These are phyloP conservation scores for Cymbopogon citratus DNA, from an alignment of 176 grass and related monocot genomes.

Conservation along the genomic window DNA sequence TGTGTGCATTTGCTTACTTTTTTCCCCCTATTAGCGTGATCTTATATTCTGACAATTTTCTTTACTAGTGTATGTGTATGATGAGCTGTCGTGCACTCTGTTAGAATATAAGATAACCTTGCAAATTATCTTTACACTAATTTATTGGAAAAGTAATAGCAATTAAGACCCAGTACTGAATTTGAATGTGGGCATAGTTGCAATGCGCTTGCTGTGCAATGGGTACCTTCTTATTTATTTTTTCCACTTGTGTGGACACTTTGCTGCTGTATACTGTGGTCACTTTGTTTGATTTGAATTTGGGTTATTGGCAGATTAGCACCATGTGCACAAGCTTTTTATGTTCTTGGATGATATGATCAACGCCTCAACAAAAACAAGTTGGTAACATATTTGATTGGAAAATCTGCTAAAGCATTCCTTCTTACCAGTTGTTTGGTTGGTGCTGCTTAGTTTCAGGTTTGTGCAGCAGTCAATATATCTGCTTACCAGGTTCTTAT, in stretches of 20 bases:
- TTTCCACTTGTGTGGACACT: conserved; percentile 8
- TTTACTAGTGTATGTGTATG: not conserved
- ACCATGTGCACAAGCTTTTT: conserved; percentile 40
- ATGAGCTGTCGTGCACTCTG: not conserved
- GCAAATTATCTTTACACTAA: not conserved
- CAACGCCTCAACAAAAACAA: conserved; percentile 31
- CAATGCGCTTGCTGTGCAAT: not conserved
- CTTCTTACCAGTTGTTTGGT: conserved; percentile 27
- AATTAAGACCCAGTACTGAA: not conserved
- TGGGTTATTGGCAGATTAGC: conserved; percentile 60
- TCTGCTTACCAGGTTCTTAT: not conserved
- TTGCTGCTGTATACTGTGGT: conserved; percentile 11
- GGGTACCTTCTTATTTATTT: conserved; percentile 8
- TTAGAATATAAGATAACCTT: not conserved
- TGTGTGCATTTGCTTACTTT: not conserved
- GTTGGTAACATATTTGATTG: conserved; percentile 44
- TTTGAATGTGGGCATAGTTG: conserved; percentile 2
- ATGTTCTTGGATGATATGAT: conserved; percentile 40
- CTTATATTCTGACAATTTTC: not conserved
- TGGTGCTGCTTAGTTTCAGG: conserved; percentile 28
- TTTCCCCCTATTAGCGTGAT: not conserved
- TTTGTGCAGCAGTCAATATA: conserved; percentile 18
- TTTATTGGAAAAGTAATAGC: conserved; percentile 2
- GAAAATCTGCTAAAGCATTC: conserved; percentile 25
- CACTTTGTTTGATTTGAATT: conserved; percentile 49